These are phyloP conservation scores for Clitoria ternatea DNA, from an alignment of 306 rosid genomes.

Conservation along the genomic window DNA sequence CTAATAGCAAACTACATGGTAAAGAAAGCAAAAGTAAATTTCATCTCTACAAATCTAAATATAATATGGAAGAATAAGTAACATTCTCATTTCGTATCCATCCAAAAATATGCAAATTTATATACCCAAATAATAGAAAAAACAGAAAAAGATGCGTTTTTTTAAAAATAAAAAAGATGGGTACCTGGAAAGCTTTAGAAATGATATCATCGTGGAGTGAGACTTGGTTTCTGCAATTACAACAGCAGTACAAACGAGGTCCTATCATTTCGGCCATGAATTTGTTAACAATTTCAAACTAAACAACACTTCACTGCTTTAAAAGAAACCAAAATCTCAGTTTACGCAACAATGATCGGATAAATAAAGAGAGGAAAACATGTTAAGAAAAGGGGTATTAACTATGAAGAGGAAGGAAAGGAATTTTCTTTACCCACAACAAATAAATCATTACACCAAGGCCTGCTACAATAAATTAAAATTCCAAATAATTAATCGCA, in stretches of 20 bases:
- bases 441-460: too few species aligned
- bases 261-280: slow-evolving; percentile 69
- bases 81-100: slow-evolving; percentile 7
- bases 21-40: not conserved
- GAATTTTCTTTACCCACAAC: too few species aligned
- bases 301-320: slow-evolving; percentile 27
- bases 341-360: not conserved
- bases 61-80: not conserved
- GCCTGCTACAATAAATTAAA: too few species aligned
- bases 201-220: slow-evolving; percentile 81
- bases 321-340: not conserved
- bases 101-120: not conserved
- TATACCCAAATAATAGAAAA: not conserved
- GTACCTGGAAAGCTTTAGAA: slow-evolving; percentile 82
- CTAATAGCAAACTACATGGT: not conserved
- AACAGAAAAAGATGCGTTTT: not conserved
- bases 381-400: too few species aligned
- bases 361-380: too few species aligned
- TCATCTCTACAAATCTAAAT: not conserved
- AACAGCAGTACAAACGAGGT: slow-evolving; percentile 81
- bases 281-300: slow-evolving; percentile 15
- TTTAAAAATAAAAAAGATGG: not conserved
- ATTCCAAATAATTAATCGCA: too few species aligned
- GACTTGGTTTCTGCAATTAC: slow-evolving; percentile 80
- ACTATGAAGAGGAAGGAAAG: too few species aligned